These are phyloP conservation scores for Nepenthes gracilis DNA, from an alignment of 148 eudicot species.

Conservation along the genomic window DNA sequence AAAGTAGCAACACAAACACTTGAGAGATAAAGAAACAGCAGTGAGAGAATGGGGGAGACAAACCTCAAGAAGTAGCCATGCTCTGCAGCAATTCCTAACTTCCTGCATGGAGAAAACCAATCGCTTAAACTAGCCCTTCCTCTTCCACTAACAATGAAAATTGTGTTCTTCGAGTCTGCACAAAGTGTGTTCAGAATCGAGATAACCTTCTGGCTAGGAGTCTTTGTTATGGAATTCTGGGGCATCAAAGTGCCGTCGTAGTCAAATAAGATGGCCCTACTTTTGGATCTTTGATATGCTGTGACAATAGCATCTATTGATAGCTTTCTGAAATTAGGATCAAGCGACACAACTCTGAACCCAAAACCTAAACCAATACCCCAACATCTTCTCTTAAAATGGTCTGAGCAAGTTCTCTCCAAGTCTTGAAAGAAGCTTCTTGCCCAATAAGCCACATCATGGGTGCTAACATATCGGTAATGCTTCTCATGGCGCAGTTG, in stretches of 20 bases:
- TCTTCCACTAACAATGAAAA: slow-evolving; percentile 35
- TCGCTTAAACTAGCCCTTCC: slow-evolving; percentile 28
- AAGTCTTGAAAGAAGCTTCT: slow-evolving; percentile 34
- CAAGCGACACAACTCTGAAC: slow-evolving; percentile 30
- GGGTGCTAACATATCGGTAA: slow-evolving; percentile 22
- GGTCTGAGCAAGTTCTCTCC: slow-evolving; percentile 30
- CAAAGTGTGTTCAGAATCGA: slow-evolving; percentile 19
- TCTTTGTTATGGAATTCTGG: slow-evolving; percentile 18
- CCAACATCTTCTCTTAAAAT: slow-evolving; percentile 29
- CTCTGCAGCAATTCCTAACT: slow-evolving; percentile 37
- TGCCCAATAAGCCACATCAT: slow-evolving; percentile 28
- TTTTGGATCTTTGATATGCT: slow-evolving; percentile 18
- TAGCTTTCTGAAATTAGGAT: slow-evolving; percentile 34
- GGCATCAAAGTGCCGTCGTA: slow-evolving; percentile 35
- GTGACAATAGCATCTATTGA: slow-evolving; percentile 21
- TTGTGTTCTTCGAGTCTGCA: slow-evolving; percentile 22
- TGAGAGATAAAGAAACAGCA: neutral
- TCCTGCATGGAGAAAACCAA: slow-evolving; percentile 34
- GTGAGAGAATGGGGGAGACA: neutral
- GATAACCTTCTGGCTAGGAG: slow-evolving; percentile 23
- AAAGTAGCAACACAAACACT: neutral
- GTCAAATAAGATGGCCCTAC: slow-evolving; percentile 29
- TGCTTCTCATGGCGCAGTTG: slow-evolving; percentile 29
- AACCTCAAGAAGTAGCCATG: slow-evolving; percentile 34
- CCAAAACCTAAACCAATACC: slow-evolving; percentile 33